Base-by-base conservation (phyloP, 768 basidiomycete genomes). In the Coprinellus micaceus region DNA sequence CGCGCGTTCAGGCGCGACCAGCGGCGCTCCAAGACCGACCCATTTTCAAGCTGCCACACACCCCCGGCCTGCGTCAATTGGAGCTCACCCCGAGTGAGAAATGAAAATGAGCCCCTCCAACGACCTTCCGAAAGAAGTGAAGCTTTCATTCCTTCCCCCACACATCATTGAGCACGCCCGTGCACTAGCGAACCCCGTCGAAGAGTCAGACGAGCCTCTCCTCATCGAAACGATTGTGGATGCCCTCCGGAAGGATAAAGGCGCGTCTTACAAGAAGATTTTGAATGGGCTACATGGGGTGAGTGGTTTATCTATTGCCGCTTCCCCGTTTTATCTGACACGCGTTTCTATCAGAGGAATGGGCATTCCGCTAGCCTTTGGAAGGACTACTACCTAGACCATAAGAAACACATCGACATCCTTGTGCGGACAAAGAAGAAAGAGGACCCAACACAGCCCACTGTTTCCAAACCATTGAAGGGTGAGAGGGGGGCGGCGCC, bases 351-450 rank as follows among this genome's bases (percentile, higher is more conserved):
- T 12, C 55, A 82, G 81, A 76, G 65, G 66, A 77, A 77, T 56
- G 75, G 74, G 4, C 79, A 82, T 64, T 75, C 78, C 17, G 79
- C 86, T 36, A 83, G 77, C 65, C 69, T 86, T 22, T 91, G 88
- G 88, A 90, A 89, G 64, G 89, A 91, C 62, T 89, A 89, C 64
- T 91, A 86, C 61, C 76, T 91, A 15, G 86, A 89, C 55, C 78
- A 89, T 63, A 83, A 81, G 56, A 75, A 78, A 51, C 80, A 82
- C 40, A 71, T 90, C 33, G 83, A 89, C 63, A 69, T 70, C 26
- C 72, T 70, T 67, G 72, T 78, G 58, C 66, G 70, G 52, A 66
- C 65, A 49, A 64, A 67, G 36, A 49, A 53, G 33, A 45, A 48
- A 25, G n/a, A 47, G 30, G 46, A 49, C 56, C 52, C 50, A 26